Base-by-base conservation (phyloP, 108 stramenopile genomes). In the Nitzschia inconspicua region DNA sequence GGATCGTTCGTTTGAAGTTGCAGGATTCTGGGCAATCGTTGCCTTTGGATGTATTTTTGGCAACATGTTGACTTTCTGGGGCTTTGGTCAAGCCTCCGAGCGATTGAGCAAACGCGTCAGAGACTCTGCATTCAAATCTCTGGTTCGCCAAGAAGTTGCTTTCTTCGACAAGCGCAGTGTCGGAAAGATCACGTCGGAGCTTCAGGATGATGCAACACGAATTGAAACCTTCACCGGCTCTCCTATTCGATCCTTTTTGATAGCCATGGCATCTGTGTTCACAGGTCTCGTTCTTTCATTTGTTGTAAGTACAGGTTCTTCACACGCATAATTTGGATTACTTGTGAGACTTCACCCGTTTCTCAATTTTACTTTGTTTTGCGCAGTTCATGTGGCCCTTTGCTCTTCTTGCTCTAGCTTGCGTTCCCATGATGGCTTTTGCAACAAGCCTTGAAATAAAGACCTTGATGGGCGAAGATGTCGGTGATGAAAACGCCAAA, bases 191-290 rank as follows among this genome's bases (percentile, higher is more conserved):
- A 88, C 94, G 2, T 71, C 85, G 39, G 85, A 84, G 47, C 72
- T 97, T 3, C 82, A 86, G 49, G 88, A 88, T 25, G 94, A 95
- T 70, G 83, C 87, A 8, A 70, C 89, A 0, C 59, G 81, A 13
- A 71, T 93, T 30, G 75, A 85, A 40, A 66, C 80, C 2, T 90
- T 89, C 49, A 66, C 68, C 32, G 82, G 87, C 0, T 83, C 87
- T 31, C 86, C 91, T 9, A 72, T 93, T 14, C 63, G 86, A 44
- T 49, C 75, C 8, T 35, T 88, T 11, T 40, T 89, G 3, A 70
- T 89, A 29, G 70, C 68, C 19, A 30, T 86, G 7, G 57, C 78
- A 14, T 79, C 72, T n/a, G 65, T 93, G 0, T 37, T 77, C 10
- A 73, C 79, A 13, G 86, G 86, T 41, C 20, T 89, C 6, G 64